A percentile compares a stretch with the other conserved stretches of the same genome.
These are phyloP conservation scores for Hypoxylon trugodes DNA, from an alignment of 495 filamentous ascomycete genomes.

Conservation along the genomic window DNA sequence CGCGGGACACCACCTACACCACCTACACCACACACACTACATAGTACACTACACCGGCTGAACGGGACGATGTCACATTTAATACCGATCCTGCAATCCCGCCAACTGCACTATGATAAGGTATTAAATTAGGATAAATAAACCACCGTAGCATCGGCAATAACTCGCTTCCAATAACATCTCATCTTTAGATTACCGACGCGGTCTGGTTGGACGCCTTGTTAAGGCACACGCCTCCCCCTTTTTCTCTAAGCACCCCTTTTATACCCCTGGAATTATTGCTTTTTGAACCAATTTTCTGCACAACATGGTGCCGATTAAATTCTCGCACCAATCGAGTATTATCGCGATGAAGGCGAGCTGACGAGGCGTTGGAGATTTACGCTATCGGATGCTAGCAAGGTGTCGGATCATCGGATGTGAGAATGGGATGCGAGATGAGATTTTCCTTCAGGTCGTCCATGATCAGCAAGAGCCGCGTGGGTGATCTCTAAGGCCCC, in stretches of 20 bases:
- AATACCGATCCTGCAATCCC: constrained; percentile 41
- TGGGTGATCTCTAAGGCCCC: constrained; percentile 6
- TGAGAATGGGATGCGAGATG: constrained; percentile 1
- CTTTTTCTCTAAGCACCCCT: background rate
- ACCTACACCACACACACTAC: too few species aligned
- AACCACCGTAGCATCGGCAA: constrained; percentile 27
- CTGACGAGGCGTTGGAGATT: background rate
- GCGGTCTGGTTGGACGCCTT: constrained; percentile 31
- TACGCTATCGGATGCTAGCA: background rate
- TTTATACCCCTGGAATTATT: constrained; percentile 10
- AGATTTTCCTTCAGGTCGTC: constrained; percentile 17
- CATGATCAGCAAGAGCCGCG: constrained; percentile 20
- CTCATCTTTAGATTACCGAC: constrained; percentile 11
- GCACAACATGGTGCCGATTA: background rate
- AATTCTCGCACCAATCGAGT: constrained; percentile 6
- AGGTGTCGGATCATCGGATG: background rate
- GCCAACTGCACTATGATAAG: constrained; percentile 24
- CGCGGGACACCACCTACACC: too few species aligned
- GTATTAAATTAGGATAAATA: constrained; percentile 32
- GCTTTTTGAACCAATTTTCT: background rate
- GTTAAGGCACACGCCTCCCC: constrained; percentile 14
- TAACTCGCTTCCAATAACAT: constrained; percentile 36
- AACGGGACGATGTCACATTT: constrained; percentile 35
- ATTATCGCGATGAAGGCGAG: background rate
- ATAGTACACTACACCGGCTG: constrained; percentile 27